Evolutionary conservation across 257 asterid species (phyloP).

Genomic region (Paraleonurus japonicus): DNA sequence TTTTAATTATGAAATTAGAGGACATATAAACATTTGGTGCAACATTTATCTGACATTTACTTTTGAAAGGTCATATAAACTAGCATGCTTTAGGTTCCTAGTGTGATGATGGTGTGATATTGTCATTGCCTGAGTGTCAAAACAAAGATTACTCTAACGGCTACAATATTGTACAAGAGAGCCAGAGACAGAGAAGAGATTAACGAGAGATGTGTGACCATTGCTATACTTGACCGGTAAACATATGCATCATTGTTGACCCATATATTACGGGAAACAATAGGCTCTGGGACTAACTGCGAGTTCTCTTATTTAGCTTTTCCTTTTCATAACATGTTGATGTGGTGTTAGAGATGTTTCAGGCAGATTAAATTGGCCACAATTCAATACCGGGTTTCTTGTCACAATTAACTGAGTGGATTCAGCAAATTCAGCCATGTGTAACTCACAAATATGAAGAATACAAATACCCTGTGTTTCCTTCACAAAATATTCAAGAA

Average conservation of each 20-base stretch:
- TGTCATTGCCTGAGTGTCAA: neutral
- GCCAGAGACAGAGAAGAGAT: neutral
- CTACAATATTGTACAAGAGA: neutral
- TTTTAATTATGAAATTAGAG: constrained; percentile 3
- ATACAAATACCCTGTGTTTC: constrained; percentile 5
- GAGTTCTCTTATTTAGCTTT: neutral
- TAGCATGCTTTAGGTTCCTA: neutral
- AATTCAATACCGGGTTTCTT: neutral
- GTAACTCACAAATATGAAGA: neutral
- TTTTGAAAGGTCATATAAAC: neutral
- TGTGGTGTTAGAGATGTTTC: neutral
- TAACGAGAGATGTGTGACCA: neutral
- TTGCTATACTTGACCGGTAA: neutral
- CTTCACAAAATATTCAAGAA: neutral
- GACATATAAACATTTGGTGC: neutral
- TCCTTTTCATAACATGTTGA: neutral
- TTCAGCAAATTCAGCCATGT: constrained; percentile 2
- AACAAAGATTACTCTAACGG: neutral
- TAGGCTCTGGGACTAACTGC: neutral
- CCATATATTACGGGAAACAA: neutral
- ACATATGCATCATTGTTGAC: neutral
- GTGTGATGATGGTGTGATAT: constrained; percentile 5
- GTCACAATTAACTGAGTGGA: neutral
- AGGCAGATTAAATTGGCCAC: neutral
- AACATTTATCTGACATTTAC: neutral